Conservation (phyloP, 2,329 filamentous ascomycete species). For the Graphilbum fragrans region DNA sequence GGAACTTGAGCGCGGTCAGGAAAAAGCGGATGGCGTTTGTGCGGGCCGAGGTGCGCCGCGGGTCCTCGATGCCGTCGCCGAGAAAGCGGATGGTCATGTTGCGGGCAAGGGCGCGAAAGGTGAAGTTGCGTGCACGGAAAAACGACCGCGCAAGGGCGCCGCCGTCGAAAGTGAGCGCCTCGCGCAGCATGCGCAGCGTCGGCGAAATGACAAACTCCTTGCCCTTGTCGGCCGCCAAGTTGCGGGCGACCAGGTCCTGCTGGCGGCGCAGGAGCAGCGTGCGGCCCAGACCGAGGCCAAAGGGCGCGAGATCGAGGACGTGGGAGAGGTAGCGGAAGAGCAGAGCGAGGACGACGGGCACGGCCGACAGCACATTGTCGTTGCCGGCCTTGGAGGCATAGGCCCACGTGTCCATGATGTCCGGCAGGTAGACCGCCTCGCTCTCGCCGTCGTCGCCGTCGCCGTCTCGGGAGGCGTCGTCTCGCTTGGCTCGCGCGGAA, state of each 20-base stretch:
- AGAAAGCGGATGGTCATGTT: constrained; percentile 62
- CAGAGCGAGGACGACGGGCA: constrained; percentile 69
- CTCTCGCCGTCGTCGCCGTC: constrained; percentile 36
- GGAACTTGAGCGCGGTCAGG: constrained; percentile 64
- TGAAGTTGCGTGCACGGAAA: constrained; percentile 66
- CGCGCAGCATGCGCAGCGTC: constrained; percentile 71
- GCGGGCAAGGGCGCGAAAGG: constrained; percentile 66
- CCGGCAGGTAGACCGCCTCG: constrained; percentile 54
- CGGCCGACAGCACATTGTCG: constrained; percentile 67
- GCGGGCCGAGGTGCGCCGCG: constrained; percentile 63
- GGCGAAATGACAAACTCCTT: constrained; percentile 87
- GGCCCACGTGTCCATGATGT: constrained; percentile 81
- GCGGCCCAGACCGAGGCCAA: constrained; percentile 68
- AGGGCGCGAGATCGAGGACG: constrained; percentile 59
- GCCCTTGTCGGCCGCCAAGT: constrained; percentile 65
- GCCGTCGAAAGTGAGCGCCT: constrained; percentile 77
- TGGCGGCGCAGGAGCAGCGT: constrained; percentile 72
- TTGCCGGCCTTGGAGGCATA: constrained; percentile 71
- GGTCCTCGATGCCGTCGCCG: constrained; percentile 49
- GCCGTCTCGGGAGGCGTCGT: constrained; percentile 5
- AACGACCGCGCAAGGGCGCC: constrained; percentile 67
- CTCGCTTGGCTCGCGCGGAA: constrained; percentile 23
- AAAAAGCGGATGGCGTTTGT: constrained; percentile 76
- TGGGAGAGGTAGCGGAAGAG: constrained; percentile 68
- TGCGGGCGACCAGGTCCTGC: constrained; percentile 66